Evolutionary conservation across 1,139 yeast species (phyloP), one percentile per base, ranked within the genome.

Genomic region (Debaryomycetaceae sp.): DNA sequence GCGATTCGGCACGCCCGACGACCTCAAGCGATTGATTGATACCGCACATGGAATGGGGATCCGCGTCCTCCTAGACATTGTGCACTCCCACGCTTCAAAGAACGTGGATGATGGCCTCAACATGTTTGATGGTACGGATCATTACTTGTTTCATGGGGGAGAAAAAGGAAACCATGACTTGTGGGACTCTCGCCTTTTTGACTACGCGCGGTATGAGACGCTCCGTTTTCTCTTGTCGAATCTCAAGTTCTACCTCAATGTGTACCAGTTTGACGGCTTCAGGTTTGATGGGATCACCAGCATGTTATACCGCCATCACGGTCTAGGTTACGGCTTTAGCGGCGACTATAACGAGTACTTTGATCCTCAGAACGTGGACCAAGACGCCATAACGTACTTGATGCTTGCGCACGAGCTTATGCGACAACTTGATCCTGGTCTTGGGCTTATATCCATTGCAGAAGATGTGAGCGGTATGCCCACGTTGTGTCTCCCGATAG

Each of bases 391-490:
- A 33, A 69, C 77, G 18, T 90, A 90, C 51, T 58, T 90, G 47
- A 86, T 86, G 78, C 57, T 90, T 37, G 96, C 96, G 11, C 92
- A 87, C 53, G 70, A 73, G 41, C 58, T 90, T 45, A 69, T 90
- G 40, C 64, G 60, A 26, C 68, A 73, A 39, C 58, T 77, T 39
- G 58, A 60, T 27, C 40, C 47, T 25, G 44, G 57, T 27, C 67
- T 73, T 24, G 61, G 62, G 32, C 75, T 81, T 40, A 70, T 81
- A 12, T 75, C 95, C 2, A 82, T 90, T 43, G 97, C 97, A 3
- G 98, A 90, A 53, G 98, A 90, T 52, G 98, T 90, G 28, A 78
- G 92, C 30, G 98, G 98, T 12, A 90, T 90, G 82, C 98, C 98
- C 22, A 85, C 96, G 1, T 61, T 90, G 30, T 87, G 97, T 55